These are phyloP conservation scores for Vanrija sp. DNA, from an alignment of 1,284 basidiomycete genomes.

Conservation along the genomic window DNA sequence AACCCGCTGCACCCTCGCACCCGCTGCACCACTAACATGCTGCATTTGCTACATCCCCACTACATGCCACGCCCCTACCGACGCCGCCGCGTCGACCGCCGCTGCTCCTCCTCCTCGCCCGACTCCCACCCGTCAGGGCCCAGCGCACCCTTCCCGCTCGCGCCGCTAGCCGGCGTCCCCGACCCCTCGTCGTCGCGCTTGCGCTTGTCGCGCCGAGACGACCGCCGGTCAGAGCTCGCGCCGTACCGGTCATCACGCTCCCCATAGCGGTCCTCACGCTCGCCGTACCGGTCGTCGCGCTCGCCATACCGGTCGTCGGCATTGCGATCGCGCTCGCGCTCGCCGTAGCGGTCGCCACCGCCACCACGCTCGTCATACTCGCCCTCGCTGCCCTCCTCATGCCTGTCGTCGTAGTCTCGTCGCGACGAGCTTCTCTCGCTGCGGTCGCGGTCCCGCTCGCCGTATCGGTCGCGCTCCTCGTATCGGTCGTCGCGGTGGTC, in stretches of 20 bases:
- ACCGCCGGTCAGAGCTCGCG: background rate
- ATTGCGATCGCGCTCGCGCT: constrained; percentile 11
- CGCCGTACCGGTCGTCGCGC: constrained; percentile 1
- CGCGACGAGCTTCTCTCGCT: constrained; percentile 3
- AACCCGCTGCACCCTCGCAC: no score
- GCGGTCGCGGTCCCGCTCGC: constrained; percentile 4
- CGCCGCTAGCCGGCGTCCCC: background rate
- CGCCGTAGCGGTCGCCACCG: constrained; percentile 2
- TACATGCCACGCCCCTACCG: no score
- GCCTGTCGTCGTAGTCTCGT: constrained; percentile 3
- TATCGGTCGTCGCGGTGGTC: constrained; percentile 6
- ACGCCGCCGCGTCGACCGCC: constrained; percentile 10
- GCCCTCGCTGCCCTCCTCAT: constrained; percentile 5
- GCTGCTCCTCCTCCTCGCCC: constrained; percentile 26
- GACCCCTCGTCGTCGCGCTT: background rate
- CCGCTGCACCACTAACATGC: no score
- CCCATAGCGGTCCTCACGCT: background rate
- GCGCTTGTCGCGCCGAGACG: background rate
- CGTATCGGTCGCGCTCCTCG: constrained; percentile 8
- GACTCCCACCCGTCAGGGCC: constrained; percentile 34
- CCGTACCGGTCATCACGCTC: background rate
- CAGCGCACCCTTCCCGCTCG: constrained; percentile 2
- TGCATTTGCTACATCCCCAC: no score
- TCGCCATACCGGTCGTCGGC: constrained; percentile 3
- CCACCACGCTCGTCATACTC: constrained; percentile 16